Conservation (phyloP, 140 eudicot species). For the Ambrosia hybrid region DNA sequence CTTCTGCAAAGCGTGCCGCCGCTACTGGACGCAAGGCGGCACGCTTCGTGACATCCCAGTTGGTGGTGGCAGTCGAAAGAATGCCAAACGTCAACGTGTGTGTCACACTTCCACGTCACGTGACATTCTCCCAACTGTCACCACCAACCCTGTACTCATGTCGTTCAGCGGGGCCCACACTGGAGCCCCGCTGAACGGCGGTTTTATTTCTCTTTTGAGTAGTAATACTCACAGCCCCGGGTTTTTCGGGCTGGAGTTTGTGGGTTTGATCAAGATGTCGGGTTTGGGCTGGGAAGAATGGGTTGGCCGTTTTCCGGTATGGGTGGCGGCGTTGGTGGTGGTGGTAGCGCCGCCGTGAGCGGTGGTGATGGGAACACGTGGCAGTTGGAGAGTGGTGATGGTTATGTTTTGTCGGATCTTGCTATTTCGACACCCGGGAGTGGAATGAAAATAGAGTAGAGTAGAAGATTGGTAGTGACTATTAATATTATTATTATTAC, state of each 20-base stretch:
- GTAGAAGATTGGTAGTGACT: not conserved
- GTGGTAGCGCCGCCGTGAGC: not conserved
- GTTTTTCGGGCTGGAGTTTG: conserved; percentile 22
- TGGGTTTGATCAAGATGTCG: conserved; percentile 31
- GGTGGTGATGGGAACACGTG: conserved; percentile 24
- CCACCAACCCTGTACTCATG: conserved; percentile 18
- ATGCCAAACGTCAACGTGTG: conserved; percentile 59
- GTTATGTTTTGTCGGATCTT: conserved; percentile 61
- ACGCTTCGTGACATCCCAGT: conserved; percentile 79
- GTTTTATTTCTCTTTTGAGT: conserved; percentile 61
- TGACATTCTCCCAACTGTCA: conserved; percentile 19
- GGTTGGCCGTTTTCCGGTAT: conserved; percentile 36
- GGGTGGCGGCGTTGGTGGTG: conserved; percentile 19
- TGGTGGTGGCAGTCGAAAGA: conserved; percentile 75
- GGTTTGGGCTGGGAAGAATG: conserved; percentile 35
- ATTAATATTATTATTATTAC: not conserved
- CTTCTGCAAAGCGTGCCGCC: conserved; percentile 83
- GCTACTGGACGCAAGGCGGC: conserved; percentile 94
- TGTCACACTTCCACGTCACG: conserved; percentile 8
- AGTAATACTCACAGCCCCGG: conserved; percentile 32
- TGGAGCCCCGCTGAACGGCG: conserved; percentile 26
- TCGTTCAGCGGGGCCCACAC: conserved; percentile 27
- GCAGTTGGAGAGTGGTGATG: conserved; percentile 36
- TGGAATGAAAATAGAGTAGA: conserved; percentile 32
- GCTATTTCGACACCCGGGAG: conserved; percentile 57